Evolutionary conservation across 1,284 basidiomycete genomes (phyloP), one percentile per base, ranked within the genome.

Genomic region (Chiua sp.): DNA sequence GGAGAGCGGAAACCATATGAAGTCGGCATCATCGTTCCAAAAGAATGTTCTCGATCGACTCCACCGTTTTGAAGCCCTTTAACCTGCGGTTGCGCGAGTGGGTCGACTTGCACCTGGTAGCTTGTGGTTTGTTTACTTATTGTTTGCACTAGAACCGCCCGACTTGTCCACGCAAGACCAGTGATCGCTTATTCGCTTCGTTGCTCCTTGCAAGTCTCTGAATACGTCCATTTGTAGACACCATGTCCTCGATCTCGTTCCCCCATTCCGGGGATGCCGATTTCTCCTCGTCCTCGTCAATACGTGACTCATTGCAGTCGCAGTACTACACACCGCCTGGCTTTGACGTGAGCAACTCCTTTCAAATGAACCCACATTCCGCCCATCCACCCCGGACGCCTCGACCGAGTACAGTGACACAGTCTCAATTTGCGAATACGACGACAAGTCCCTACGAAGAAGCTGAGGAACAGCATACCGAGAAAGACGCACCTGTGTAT

Each of bases 331-430:
- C 66, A 33, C 71, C 80, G 18, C 69, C 77, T 13, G 72, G 75
- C 48, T 84, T 80, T 63, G 80, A 82, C 49, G 65, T 76, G 35
- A 66, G 72, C 48, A 67, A 77, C 56, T 75, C 80, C 47, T 92
- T 92, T 67, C 89, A 90, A 65, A 88, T 92, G 82, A 92, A 92
- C 70, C 90, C 90, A 20, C 82, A 87, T 53, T 91, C 90, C 11
- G 79, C 83, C 4, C 90, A 91, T 70, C 90, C 91, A 1, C 91
- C 91, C 23, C 82, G 91, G 46, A 90, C 89, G 42, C 88, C 90
- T 7, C 82, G 85, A 62, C 55, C 66, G 11, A 75, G 74, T 28
- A 72, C 66, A 7, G 46, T 50, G 28, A 22, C 64, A 11, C 64
- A 65, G 53, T 59, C 64, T n/a, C 72, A 65, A 49, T 70, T 63